A percentile compares a stretch with the other conserved stretches of the same genome.
phyloP scores from a whole-genome alignment of 1,284 basidiomycete species.

The Polyporus tsugae region DNA sequence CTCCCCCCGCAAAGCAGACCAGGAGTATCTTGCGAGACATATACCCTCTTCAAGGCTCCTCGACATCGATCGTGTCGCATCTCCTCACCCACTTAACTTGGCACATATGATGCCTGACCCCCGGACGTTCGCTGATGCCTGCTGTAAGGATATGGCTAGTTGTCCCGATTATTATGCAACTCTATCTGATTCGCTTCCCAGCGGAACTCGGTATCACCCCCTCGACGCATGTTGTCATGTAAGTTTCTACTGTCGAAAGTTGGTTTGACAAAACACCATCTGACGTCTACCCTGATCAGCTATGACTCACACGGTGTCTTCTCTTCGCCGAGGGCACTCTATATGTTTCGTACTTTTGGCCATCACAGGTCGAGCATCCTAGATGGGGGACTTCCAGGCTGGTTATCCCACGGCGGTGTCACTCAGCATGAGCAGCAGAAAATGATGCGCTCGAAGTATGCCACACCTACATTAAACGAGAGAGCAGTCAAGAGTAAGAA shows the following conservation, averaged over 20 bases:
- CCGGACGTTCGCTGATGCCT: conserved; percentile 80
- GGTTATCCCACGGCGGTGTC: conserved; percentile 77
- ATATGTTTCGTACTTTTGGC: conserved; percentile 92
- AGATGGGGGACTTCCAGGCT: conserved; percentile 89
- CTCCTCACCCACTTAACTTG: conserved; percentile 74
- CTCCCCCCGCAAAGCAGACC: conserved; percentile 66
- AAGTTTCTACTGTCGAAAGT: neutral
- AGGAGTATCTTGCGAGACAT: conserved; percentile 74
- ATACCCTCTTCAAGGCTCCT: conserved; percentile 83
- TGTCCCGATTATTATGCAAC: conserved; percentile 7
- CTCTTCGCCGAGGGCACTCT: conserved; percentile 89
- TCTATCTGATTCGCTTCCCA: conserved; percentile 38
- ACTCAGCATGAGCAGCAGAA: conserved; percentile 59
- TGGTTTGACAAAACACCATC: conserved; percentile 4
- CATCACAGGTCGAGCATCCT: conserved; percentile 87
- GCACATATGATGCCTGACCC: conserved; percentile 94
- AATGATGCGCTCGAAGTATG: conserved; percentile 52
- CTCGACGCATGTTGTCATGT: conserved; percentile 86
- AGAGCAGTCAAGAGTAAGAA: conserved; percentile 72
- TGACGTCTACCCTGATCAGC: conserved; percentile 46
- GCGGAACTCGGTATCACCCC: conserved; percentile 80
- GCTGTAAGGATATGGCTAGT: conserved; percentile 61
- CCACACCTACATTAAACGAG: conserved; percentile 59
- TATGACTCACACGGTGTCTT: conserved; percentile 92
- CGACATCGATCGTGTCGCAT: conserved; percentile 85